Evolutionary conservation across 805 yeast genomes (phyloP), one percentile per base, ranked within the genome.

Genomic region (Pichia eremophila): DNA sequence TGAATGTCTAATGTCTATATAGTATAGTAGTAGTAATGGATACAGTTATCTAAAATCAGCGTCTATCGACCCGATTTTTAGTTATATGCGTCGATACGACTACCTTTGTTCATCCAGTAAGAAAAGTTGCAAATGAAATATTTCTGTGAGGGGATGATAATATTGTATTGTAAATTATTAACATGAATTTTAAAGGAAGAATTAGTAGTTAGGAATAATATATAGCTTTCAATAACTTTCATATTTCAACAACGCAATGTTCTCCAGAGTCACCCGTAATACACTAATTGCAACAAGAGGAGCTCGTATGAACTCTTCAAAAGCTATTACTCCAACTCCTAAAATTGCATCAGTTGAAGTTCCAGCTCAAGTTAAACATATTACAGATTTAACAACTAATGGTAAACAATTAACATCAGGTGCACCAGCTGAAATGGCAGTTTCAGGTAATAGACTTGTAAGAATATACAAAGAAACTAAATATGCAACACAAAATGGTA

Each of bases 401-500:
- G 53, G 73, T 47, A 79, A 79, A 57, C 89, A 85, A 63, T 52
- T 79, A 35, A 68, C 82, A 47, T 77, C 84, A 49, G 95, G 95
- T 14, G 95, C 95, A 11, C 95, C 95, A 46, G 61, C 60, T 40
- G 91, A 80, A 47, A 67, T 84, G 44, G 60, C 72, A 29, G 69
- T 79, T 19, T 70, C 73, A 47, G 56, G 58, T 42, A 51, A 52
- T 39, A 75, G 95, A 65, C 73, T 79, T 25, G 95, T 83, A 7
- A 77, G 91, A 63, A 86, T 86, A 60, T 86, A 72, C 66, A 76
- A 82, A 64, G 88, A 83, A 60, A 67, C 88, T 51, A 83, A 84
- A 66, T 72, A 87, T 15, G 95, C 95, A 37, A 86, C 90, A 17
- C 95, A 86, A 69, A 78, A 86, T 35, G 87, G 90, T 12, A 58